These are phyloP conservation scores for Choanephora cucurbitarum DNA, from an alignment of 371 early-diverging fungal species.

Conservation along the genomic window DNA sequence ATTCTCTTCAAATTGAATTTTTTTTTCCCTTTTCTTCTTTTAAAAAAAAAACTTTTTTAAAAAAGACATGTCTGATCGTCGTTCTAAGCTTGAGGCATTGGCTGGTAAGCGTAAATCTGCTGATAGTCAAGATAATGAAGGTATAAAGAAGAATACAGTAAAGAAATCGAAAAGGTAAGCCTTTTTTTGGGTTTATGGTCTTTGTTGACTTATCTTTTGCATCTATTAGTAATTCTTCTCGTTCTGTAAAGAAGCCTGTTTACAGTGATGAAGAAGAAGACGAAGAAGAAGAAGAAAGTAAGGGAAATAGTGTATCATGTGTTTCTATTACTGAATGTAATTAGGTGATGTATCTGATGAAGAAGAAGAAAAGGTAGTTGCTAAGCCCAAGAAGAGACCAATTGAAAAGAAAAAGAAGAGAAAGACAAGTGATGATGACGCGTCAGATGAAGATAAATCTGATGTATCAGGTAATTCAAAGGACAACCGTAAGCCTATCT, in stretches of 20 bases:
- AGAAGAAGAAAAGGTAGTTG: neutral
- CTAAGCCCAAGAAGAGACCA: slow-evolving; percentile 18
- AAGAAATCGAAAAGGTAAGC: slow-evolving; percentile 7
- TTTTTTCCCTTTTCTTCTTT: too few species aligned
- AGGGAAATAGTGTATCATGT: neutral
- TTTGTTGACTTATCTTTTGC: too few species aligned
- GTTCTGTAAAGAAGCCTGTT: neutral
- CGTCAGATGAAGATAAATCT: slow-evolving; percentile 10
- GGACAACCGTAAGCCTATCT: too few species aligned
- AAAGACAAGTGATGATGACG: slow-evolving; percentile 16
- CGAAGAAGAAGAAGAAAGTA: slow-evolving; percentile 8
- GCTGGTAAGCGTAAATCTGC: slow-evolving; percentile 19
- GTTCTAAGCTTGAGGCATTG: slow-evolving; percentile 19
- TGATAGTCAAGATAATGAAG: slow-evolving; percentile 4
- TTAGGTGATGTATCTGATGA: neutral
- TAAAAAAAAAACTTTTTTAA: too few species aligned
- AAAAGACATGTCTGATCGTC: slow-evolving; percentile 20
- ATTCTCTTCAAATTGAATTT: too few species aligned
- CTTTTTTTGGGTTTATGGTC: neutral
- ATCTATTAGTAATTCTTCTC: too few species aligned
- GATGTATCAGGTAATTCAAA: slow-evolving; percentile 21
- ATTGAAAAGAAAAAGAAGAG: slow-evolving; percentile 16
- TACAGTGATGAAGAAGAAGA: neutral
- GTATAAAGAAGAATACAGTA: neutral
- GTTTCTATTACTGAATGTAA: neutral